A percentile compares a stretch with the other conserved stretches of the same genome.
phyloP scores from a whole-genome alignment of 805 yeast species.

The Yarrowia phangngaensis region DNA sequence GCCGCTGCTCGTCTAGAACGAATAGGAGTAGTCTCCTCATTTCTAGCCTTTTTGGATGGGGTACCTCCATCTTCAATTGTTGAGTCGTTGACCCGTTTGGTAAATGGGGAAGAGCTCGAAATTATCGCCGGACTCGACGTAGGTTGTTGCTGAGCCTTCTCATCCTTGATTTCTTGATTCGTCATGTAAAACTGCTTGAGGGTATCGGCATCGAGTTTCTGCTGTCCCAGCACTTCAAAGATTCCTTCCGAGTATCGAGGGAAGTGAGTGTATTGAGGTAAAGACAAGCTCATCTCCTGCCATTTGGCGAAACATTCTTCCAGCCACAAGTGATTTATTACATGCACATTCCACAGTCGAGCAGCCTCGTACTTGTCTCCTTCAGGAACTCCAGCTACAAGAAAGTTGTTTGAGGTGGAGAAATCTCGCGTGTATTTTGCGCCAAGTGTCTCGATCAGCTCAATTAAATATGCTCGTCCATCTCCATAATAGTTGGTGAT shows the following conservation, averaged over 20 bases:
- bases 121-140: conserved; percentile 19
- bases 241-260: conserved; percentile 43
- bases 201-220: conserved; percentile 45
- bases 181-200: conserved; percentile 43
- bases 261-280: conserved; percentile 49
- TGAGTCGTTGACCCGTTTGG: conserved; percentile 14
- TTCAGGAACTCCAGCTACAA: conserved; percentile 59
- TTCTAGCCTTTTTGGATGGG: conserved; percentile 8
- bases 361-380: conserved; percentile 81
- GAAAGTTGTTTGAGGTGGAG: conserved; percentile 61
- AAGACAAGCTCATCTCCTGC: conserved; percentile 48
- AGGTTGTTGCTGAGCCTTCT: conserved; percentile 12
- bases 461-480: conserved; percentile 67
- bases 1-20: conserved; percentile 48
- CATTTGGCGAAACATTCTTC: conserved; percentile 72
- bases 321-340: conserved; percentile 82
- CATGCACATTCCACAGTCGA: conserved; percentile 57
- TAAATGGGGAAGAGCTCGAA: conserved; percentile 18
- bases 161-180: conserved; percentile 28
- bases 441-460: conserved; percentile 63
- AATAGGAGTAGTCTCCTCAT: background rate
- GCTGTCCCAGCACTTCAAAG: conserved; percentile 52
- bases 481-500: conserved; percentile 84
- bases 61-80: conserved; percentile 11
- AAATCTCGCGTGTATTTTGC: conserved; percentile 68